Evolutionary conservation across 208 protist genomes (phyloP).

Genomic region (Trypanosoma avium): DNA sequence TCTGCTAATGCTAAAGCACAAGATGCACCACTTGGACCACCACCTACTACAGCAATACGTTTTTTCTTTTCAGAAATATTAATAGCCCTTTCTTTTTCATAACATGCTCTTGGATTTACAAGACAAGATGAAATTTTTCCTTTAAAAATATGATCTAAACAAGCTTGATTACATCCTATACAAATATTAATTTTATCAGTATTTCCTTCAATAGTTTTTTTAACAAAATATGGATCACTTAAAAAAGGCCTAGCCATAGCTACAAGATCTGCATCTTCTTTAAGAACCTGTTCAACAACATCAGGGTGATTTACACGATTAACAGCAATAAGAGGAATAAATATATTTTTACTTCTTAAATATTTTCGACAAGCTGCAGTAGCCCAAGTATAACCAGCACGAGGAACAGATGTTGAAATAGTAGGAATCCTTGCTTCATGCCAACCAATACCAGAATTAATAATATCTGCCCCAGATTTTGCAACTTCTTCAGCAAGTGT

Average conservation of each 20-base stretch:
- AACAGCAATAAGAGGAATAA: constrained; percentile 66
- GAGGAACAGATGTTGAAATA: constrained; percentile 81
- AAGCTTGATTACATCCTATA: constrained; percentile 91
- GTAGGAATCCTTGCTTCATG: constrained; percentile 89
- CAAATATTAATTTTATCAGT: constrained; percentile 84
- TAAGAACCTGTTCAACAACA: constrained; percentile 55
- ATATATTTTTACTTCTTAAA: constrained; percentile 42
- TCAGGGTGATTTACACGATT: constrained; percentile 84
- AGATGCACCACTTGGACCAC: constrained; percentile 66
- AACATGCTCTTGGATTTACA: constrained; percentile 75
- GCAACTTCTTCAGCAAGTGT: constrained; percentile 63
- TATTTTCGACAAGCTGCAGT: constrained; percentile 44
- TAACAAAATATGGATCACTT: constrained; percentile 72
- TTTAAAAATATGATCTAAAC: constrained; percentile 80
- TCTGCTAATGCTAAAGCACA: constrained; percentile 49
- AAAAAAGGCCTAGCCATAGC: constrained; percentile 82
- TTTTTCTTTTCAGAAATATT: constrained; percentile 32
- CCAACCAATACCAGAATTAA: constrained; percentile 91
- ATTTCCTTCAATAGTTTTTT: constrained; percentile 49
- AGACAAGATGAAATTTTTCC: constrained; percentile 56
- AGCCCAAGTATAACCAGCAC: constrained; percentile 71
- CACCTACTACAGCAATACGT: constrained; percentile 71
- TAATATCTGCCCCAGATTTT: constrained; percentile 64
- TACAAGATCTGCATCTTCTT: constrained; percentile 70
- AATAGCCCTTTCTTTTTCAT: constrained; percentile 49